Evolutionary conservation across 2,329 filamentous ascomycete species (phyloP), one percentile per base, ranked within the genome.

Genomic region (Neonectria coccinea): DNA sequence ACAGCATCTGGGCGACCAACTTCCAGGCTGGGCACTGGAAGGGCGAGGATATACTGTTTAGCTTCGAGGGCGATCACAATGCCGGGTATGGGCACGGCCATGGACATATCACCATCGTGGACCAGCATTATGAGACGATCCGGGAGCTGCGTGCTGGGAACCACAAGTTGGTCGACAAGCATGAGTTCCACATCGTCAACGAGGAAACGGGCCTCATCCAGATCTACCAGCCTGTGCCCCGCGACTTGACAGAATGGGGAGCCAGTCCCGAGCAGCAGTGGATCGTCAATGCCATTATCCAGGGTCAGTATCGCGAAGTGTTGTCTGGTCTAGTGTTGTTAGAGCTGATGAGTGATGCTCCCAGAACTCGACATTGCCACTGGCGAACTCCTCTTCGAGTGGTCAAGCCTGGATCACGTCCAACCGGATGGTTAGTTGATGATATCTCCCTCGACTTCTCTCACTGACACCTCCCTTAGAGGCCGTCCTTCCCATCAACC

Each of bases 151-250:
- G 84, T 1, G 85, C 84, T 11, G 83, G 82, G 0, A 81, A 83
- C 60, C 84, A 86, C 68, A 81, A 81, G 60, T 68, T 85, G n/a
- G 79, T 79, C 11, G 82, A 84, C 64, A 84, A 84, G 73, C 86
- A 88, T 64, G 86, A 88, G 73, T 88, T 88, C 59, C 80, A 83
- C 47, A 79, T 88, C 25, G 75, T 86, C 58, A 79, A 85, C 64
- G 84, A 85, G 59, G 76, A 84, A 64, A 86, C 85, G 1, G 85
- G 81, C 0, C 72, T 88, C 45, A 83, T 88, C 39, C 80, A 86
- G 67, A 81, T 86, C 33, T 86, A 86, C 58, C 81, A 86, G 68
- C 84, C 85, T 2, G 78, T 83, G 5, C 82, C 81, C 1, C 74
- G 73, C 7, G 79, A 86, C 47, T 73, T 87, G 33, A 78, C 76